Percentiles rank a stretch among this genome's conserved stretches.
phyloP scores from a whole-genome alignment of 257 asterid genomes.

The Pogostemon cablin region DNA sequence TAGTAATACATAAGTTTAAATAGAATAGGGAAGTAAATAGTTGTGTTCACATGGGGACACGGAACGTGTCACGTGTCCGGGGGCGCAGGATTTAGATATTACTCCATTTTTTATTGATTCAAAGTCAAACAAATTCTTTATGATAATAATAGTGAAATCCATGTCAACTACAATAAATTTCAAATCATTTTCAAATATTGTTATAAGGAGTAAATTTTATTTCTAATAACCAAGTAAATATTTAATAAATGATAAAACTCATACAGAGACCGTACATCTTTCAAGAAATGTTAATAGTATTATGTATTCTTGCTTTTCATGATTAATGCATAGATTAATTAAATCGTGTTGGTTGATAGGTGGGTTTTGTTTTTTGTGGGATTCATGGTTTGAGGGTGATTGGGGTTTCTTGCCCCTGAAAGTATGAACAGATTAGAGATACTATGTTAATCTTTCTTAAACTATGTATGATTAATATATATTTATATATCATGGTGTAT shows the following conservation, averaged over 20 bases:
- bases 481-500: slow-evolving; percentile 11
- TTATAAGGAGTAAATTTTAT: too few relatives aligned
- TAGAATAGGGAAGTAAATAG: too few relatives aligned
- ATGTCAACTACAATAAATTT: too few relatives aligned
- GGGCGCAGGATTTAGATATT: too few relatives aligned
- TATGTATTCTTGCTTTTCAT: slow-evolving; percentile 28
- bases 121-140: too few relatives aligned
- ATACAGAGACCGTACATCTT: slow-evolving; percentile 5
- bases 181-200: too few relatives aligned
- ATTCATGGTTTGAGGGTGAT: slow-evolving; percentile 46
- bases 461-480: slow-evolving; percentile 20
- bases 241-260: background rate
- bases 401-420: slow-evolving; percentile 58
- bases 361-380: slow-evolving; percentile 35
- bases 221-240: background rate
- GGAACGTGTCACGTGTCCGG: too few relatives aligned
- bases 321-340: slow-evolving; percentile 31
- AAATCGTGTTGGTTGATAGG: slow-evolving; percentile 36
- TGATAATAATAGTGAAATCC: too few relatives aligned
- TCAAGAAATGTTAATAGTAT: slow-evolving; percentile 10
- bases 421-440: slow-evolving; percentile 55
- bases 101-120: too few relatives aligned
- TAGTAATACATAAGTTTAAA: too few relatives aligned
- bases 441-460: slow-evolving; percentile 43
- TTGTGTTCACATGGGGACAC: too few relatives aligned